Evolutionary conservation across 2,329 filamentous ascomycete species (phyloP), one percentile per base, ranked within the genome.

Genomic region (Drechslerella dactyloides): DNA sequence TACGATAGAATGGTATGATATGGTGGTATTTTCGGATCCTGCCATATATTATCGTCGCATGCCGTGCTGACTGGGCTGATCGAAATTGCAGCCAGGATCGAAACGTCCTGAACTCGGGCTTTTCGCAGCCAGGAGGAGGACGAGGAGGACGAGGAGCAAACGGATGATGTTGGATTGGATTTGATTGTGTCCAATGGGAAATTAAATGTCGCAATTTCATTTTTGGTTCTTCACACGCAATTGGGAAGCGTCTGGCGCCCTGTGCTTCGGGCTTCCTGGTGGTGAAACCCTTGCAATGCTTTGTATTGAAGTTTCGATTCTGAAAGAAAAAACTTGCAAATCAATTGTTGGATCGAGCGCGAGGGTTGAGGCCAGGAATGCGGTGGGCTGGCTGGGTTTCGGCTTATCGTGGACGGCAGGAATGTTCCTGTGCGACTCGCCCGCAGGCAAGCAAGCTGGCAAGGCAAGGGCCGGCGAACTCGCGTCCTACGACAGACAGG

Each of bases 171-270:
- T 70, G 58, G 23, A 33, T 33, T 33, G 27, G 3, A 33, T 33
- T 60, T 35, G 23, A 27, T 59, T 40, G 50, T 37, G 40, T 56
- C 68, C 60, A 72, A 72, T 72, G 68, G 68, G 68, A 72, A 72
- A 72, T 72, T 72, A 72, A 72, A 72, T 72, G 68, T 72, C 68
- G 68, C 68, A 72, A 72, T 72, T 65, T 65, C 24, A 24, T 70
- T 61, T 55, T 24, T 37, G 24, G 8, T 17, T 19, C 17, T 35
- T 13, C 15, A 40, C 30, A 51, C 58, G 63, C 55, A 55, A 50
- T 42, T 59, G 64, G 50, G 68, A 60, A 56, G 54, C 52, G 27
- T 4, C 27, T 33, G 27, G 27, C 27, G 27, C 27, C 27, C 27
- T 33, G 4, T 33, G 27, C 27, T 33, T 33, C 27, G 27, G 27